These are phyloP conservation scores for Pleurotus citrinopileatus DNA, from an alignment of 768 basidiomycete genomes.

Conservation along the genomic window DNA sequence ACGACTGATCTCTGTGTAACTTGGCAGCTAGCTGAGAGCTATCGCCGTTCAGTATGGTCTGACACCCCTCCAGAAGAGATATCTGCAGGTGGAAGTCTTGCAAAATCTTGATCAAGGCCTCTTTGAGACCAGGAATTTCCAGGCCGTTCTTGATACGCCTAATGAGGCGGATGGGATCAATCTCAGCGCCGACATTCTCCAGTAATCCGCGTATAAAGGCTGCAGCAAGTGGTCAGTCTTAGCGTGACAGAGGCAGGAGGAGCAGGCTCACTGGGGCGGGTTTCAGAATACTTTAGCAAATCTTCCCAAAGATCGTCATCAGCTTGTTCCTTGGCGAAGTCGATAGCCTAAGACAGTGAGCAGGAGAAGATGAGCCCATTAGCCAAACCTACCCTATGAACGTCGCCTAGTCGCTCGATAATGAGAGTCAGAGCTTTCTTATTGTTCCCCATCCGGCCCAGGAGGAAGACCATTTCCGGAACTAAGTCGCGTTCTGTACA, in stretches of 20 bases:
- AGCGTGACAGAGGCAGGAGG: not conserved
- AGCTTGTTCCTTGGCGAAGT: conserved; percentile 96
- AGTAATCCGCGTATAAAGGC: conserved; percentile 93
- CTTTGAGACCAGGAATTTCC: conserved; percentile 93
- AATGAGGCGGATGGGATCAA: conserved; percentile 92
- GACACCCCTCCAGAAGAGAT: conserved; percentile 89
- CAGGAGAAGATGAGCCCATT: not conserved
- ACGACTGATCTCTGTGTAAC: conserved; percentile 74
- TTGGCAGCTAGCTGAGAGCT: conserved; percentile 65
- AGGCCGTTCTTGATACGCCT: conserved; percentile 94
- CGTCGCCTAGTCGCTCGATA: conserved; percentile 92
- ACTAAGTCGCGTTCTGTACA: conserved; percentile 87
- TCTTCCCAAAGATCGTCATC: conserved; percentile 99
- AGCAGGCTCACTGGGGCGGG: conserved; percentile 66
- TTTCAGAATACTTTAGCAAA: conserved; percentile 90
- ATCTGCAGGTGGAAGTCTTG: conserved; percentile 96
- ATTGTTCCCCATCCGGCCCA: conserved; percentile 97
- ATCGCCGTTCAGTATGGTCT: conserved; percentile 83
- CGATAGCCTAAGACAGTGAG: conserved; percentile 70
- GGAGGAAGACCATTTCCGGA: conserved; percentile 94
- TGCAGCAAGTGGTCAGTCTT: conserved; percentile 22
- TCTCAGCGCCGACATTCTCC: conserved; percentile 95
- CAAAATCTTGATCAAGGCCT: conserved; percentile 93
- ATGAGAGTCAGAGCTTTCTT: conserved; percentile 92
- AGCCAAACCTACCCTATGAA: conserved; percentile 62